Percentiles rank a stretch among this genome's conserved stretches.
phyloP scores from a whole-genome alignment of 345 rosid genomes.

The Populus tremula region DNA sequence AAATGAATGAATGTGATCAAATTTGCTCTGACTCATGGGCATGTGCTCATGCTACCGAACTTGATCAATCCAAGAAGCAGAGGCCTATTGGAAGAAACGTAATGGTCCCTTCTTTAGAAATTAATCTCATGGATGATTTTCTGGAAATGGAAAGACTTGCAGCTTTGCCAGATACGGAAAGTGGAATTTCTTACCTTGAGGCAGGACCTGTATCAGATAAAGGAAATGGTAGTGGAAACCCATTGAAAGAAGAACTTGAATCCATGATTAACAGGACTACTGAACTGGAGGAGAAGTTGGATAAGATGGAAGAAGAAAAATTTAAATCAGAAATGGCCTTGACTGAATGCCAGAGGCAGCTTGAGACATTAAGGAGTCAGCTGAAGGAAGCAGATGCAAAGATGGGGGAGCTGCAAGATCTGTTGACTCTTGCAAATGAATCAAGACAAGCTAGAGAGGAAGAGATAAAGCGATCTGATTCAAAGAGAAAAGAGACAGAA shows the following conservation, averaged over 20 bases:
- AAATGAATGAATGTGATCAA: constrained; percentile 24
- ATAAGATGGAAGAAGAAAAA: constrained; percentile 55
- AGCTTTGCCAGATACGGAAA: constrained; percentile 46
- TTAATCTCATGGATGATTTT: constrained; percentile 91
- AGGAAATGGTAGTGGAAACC: constrained; percentile 28
- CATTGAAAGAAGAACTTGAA: constrained; percentile 47
- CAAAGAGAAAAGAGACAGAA: constrained; percentile 42
- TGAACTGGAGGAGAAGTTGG: constrained; percentile 61
- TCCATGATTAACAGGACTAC: constrained; percentile 43
- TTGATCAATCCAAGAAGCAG: constrained; percentile 49
- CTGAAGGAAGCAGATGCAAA: constrained; percentile 46
- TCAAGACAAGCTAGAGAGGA: constrained; percentile 49
- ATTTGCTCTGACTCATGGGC: constrained; percentile 58
- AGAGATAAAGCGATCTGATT: constrained; percentile 41
- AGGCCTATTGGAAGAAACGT: constrained; percentile 35
- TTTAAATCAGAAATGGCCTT: constrained; percentile 46
- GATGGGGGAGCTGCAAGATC: constrained; percentile 39
- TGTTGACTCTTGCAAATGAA: constrained; percentile 40
- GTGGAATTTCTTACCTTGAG: constrained; percentile 33
- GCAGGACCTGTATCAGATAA: constrained; percentile 28
- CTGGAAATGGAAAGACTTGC: constrained; percentile 96
- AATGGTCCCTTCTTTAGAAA: constrained; percentile 41
- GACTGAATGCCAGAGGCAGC: constrained; percentile 44
- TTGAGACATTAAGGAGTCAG: constrained; percentile 40
- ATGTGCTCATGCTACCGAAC: constrained; percentile 44